A percentile compares a stretch with the other conserved stretches of the same genome.
Conservation (phyloP, 2,329 filamentous ascomycete species). For the Trichophyton equinum region DNA sequence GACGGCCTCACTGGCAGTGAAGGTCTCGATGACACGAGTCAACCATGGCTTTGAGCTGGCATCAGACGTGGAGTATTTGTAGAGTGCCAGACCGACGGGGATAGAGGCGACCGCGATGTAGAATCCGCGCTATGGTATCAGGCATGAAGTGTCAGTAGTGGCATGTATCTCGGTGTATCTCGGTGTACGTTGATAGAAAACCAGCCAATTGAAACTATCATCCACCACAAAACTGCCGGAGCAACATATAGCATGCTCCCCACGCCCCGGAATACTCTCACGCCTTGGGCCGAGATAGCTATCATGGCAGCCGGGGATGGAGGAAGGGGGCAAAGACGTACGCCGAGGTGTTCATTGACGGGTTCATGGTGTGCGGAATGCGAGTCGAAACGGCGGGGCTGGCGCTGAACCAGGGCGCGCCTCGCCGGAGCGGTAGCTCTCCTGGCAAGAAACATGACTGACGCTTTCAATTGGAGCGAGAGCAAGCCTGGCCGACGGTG, state of each 20-base stretch:
- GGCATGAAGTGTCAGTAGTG: constrained; percentile 8
- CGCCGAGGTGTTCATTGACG: constrained; percentile 36
- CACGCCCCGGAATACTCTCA: not conserved
- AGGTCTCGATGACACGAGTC: constrained; percentile 42
- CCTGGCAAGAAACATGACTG: constrained; percentile 31
- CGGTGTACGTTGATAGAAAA: not conserved
- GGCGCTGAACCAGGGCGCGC: constrained; percentile 27
- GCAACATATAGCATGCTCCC: not conserved
- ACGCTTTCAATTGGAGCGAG: constrained; percentile 15
- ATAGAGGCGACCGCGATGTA: constrained; percentile 35
- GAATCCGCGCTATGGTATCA: constrained; percentile 31
- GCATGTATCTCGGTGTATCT: not conserved
- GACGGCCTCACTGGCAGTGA: constrained; percentile 40
- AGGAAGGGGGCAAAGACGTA: constrained; percentile 21
- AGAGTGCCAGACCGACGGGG: constrained; percentile 31
- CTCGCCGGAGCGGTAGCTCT: constrained; percentile 27
- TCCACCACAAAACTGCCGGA: not conserved
- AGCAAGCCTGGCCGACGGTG: constrained; percentile 7
- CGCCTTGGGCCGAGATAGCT: not conserved
- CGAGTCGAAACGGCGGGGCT: constrained; percentile 34
- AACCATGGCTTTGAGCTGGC: constrained; percentile 30
- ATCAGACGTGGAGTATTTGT: constrained; percentile 29
- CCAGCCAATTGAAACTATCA: not conserved
- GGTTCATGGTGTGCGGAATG: constrained; percentile 32
- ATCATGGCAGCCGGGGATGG: not conserved